phyloP scores from a whole-genome alignment of 306 rosid species.

The Castanea sativa region DNA sequence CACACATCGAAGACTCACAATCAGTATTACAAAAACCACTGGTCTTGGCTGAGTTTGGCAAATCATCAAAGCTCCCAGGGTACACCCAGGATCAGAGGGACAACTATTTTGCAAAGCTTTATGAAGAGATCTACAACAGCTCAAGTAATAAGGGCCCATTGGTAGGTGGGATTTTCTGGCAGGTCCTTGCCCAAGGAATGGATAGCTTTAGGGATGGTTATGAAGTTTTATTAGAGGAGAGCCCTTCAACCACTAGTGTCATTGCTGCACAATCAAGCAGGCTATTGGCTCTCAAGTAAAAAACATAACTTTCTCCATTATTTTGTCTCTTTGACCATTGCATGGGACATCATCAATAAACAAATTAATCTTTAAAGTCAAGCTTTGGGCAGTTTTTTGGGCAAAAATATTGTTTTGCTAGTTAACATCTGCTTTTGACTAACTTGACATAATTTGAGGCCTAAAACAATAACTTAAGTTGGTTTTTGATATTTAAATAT shows the following conservation, averaged over 20 bases:
- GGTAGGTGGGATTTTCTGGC: constrained; percentile 45
- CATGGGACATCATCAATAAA: no score
- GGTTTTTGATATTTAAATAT: no score
- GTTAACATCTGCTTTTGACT: no score
- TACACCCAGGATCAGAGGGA: constrained; percentile 24
- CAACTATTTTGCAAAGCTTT: constrained; percentile 16
- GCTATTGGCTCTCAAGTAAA: not conserved
- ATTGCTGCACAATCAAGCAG: constrained; percentile 29
- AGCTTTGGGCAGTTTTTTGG: no score
- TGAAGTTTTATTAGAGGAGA: constrained; percentile 23
- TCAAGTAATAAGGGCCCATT: constrained; percentile 31
- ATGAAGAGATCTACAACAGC: constrained; percentile 10
- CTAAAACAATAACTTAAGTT: no score
- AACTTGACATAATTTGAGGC: no score
- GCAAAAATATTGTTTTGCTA: no score
- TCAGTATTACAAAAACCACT: constrained; percentile 25
- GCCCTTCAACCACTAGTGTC: constrained; percentile 31
- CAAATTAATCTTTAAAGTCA: no score
- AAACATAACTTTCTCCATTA: not conserved
- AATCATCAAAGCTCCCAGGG: constrained; percentile 20
- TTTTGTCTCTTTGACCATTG: not conserved
- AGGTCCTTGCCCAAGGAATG: constrained; percentile 36
- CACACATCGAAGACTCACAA: constrained; percentile 17
- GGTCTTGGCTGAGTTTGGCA: constrained; percentile 32
- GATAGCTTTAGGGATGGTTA: constrained; percentile 33